Percentiles rank a stretch among this genome's conserved stretches.
Conservation (phyloP, 1,284 basidiomycete species). For the Xerocomus tenax region DNA sequence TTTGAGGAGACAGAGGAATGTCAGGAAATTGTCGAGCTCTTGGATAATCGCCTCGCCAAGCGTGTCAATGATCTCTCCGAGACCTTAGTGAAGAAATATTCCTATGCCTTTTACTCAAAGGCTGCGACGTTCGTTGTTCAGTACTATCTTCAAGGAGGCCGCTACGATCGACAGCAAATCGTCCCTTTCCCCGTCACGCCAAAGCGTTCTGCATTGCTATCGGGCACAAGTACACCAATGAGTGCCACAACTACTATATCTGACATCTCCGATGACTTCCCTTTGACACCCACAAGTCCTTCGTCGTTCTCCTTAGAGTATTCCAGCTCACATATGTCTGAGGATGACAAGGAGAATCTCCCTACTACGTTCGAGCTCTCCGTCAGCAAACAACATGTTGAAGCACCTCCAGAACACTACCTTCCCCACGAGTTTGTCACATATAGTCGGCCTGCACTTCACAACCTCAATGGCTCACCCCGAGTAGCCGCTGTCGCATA, state of each 20-base stretch:
- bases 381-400: conserved; percentile 59
- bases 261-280: conserved; percentile 73
- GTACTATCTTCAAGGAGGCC: conserved; percentile 78
- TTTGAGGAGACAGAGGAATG: conserved; percentile 76
- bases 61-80: conserved; percentile 86
- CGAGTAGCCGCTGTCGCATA: conserved; percentile 50
- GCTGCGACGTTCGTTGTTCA: conserved; percentile 88
- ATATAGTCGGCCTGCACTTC: conserved; percentile 64
- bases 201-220: conserved; percentile 43
- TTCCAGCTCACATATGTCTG: conserved; percentile 44
- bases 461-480: conserved; percentile 48
- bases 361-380: conserved; percentile 59
- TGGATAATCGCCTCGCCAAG: conserved; percentile 80
- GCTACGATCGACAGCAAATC: conserved; percentile 49
- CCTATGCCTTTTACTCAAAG: conserved; percentile 88
- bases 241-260: conserved; percentile 64
- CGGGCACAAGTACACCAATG: conserved; percentile 58
- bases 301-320: conserved; percentile 48
- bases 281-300: conserved; percentile 68
- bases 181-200: conserved; percentile 62
- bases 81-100: conserved; percentile 95
- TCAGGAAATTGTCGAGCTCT: conserved; percentile 69
- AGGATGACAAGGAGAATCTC: conserved; percentile 73
- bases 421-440: conserved; percentile 70
- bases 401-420: conserved; percentile 62